Evolutionary conservation across 768 basidiomycete genomes (phyloP).

Genomic region (Mycena belliarum): DNA sequence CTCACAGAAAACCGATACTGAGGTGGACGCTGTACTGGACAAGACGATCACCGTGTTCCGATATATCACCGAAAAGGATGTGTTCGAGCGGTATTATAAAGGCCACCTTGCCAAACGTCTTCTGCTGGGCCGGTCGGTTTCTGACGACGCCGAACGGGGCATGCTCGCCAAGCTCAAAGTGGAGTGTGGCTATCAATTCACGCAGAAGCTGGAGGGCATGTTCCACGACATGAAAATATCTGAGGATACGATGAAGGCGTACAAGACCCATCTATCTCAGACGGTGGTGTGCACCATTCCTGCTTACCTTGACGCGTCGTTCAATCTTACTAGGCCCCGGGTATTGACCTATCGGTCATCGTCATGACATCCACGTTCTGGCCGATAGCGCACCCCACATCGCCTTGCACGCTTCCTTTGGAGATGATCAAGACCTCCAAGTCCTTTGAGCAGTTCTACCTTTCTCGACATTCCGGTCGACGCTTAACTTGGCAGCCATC

Average conservation of each 20-base stretch:
- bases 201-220: conserved; percentile 98
- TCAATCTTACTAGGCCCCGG: conserved; percentile 54
- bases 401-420: conserved; percentile 68
- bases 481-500: conserved; percentile 91
- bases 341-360: conserved; percentile 81
- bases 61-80: conserved; percentile 91
- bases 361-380: conserved; percentile 98
- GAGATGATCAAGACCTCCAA: conserved; percentile 63
- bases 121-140: conserved; percentile 81
- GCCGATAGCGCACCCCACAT: conserved; percentile 74
- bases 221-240: conserved; percentile 96
- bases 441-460: conserved; percentile 89
- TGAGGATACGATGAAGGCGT: conserved; percentile 75
- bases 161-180: conserved; percentile 98
- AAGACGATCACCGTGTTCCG: conserved; percentile 97
- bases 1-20: conserved; percentile 86
- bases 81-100: conserved; percentile 98
- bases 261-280: conserved; percentile 59
- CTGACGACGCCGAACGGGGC: conserved; percentile 95
- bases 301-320: neutral
- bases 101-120: conserved; percentile 92
- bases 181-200: conserved; percentile 95
- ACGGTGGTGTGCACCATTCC: conserved; percentile 51
- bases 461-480: conserved; percentile 85
- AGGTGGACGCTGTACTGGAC: conserved; percentile 87